Conservation (phyloP, 768 basidiomycete species). For the Termitomyces sp. region DNA sequence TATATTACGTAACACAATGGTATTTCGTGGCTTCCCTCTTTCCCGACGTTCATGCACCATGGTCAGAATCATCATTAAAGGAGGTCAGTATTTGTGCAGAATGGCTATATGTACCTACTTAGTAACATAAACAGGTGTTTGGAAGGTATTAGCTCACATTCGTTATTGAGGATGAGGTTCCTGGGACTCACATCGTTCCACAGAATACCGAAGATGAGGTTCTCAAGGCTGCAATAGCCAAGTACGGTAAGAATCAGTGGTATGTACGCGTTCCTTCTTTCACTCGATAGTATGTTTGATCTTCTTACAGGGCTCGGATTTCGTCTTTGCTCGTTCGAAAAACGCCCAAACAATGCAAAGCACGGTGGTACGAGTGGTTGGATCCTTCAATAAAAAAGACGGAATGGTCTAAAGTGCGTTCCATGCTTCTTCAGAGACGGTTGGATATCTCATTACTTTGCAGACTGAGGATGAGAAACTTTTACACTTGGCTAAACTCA, state of each 20-base stretch:
- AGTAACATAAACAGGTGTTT: conserved; percentile 49
- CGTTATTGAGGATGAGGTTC: neutral
- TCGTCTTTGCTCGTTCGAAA: conserved; percentile 96
- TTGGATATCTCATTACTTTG: neutral
- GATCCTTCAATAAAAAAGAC: conserved; percentile 99
- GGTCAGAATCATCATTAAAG: conserved; percentile 92
- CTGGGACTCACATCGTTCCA: neutral
- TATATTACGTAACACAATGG: conserved; percentile 7
- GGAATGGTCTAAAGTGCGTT: conserved; percentile 93
- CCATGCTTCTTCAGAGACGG: neutral
- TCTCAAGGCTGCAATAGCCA: conserved; percentile 96
- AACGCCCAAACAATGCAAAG: conserved; percentile 99
- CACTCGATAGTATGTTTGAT: neutral
- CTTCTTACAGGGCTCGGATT: conserved; percentile 81
- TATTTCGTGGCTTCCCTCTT: neutral
- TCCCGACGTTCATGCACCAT: conserved; percentile 35
- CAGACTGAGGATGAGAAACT: conserved; percentile 98
- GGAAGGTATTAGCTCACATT: conserved; percentile 57
- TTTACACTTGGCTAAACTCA: conserved; percentile 94
- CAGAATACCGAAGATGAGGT: conserved; percentile 98
- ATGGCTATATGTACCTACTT: neutral
- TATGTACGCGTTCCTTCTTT: conserved; percentile 20
- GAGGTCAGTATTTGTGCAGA: conserved; percentile 44
- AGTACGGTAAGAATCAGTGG: conserved; percentile 98
- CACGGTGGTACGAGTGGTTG: conserved; percentile 99